phyloP scores from a whole-genome alignment of 176 grass and related monocot species.

The Rhynchospora tenuis region DNA sequence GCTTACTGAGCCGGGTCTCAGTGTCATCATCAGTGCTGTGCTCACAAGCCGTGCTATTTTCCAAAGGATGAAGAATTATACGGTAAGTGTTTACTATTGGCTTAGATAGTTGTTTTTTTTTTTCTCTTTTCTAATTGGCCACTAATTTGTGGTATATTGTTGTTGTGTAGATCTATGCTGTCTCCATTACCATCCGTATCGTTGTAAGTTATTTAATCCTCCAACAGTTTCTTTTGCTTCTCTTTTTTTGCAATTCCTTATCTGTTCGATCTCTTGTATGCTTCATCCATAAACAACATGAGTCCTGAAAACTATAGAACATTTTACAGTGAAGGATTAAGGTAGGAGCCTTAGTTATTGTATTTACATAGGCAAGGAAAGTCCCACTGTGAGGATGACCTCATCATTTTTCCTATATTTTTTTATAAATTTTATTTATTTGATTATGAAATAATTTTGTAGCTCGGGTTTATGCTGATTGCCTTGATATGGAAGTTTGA shows the following conservation, averaged over 20 bases:
- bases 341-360: background rate
- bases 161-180: constrained; percentile 71
- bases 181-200: constrained; percentile 98
- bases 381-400: background rate
- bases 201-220: constrained; percentile 51
- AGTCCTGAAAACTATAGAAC: background rate
- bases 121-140: background rate
- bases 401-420: background rate
- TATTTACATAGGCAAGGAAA: background rate
- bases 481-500: constrained; percentile 95
- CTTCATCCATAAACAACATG: background rate
- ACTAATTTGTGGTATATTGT: background rate
- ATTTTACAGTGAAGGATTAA: background rate
- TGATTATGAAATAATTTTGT: constrained; percentile 9
- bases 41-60: constrained; percentile 95
- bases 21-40: constrained; percentile 96
- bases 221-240: background rate
- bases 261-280: background rate
- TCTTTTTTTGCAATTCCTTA: background rate
- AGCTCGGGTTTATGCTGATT: constrained; percentile 96
- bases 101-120: background rate
- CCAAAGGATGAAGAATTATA: constrained; percentile 99
- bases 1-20: constrained; percentile 85
- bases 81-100: constrained; percentile 31
- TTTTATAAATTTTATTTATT: background rate